These are phyloP conservation scores for Yamadazyma sp. DNA, from an alignment of 1,139 yeast genomes.

Conservation along the genomic window DNA sequence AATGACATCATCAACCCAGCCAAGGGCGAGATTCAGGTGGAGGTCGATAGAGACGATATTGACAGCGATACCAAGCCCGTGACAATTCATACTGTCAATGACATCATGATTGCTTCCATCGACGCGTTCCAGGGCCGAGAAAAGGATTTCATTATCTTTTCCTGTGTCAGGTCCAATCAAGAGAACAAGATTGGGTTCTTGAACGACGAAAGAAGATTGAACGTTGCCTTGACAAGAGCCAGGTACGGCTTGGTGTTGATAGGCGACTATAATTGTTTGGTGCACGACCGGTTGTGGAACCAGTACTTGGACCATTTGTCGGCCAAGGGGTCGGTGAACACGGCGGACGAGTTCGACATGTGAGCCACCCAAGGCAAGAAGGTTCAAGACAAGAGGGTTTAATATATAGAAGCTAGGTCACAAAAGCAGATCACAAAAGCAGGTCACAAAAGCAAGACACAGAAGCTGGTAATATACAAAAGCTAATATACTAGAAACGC, in stretches of 20 bases:
- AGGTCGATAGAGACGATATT: constrained; percentile 57
- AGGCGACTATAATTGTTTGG: constrained; percentile 56
- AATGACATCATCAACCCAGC: constrained; percentile 59
- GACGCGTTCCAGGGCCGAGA: constrained; percentile 73
- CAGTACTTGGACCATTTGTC: constrained; percentile 46
- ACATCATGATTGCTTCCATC: constrained; percentile 66
- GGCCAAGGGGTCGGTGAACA: constrained; percentile 17
- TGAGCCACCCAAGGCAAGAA: background rate
- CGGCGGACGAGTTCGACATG: constrained; percentile 9
- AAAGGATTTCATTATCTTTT: constrained; percentile 56
- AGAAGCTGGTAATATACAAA: no score
- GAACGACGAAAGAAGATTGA: constrained; percentile 55
- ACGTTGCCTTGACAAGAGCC: constrained; percentile 67
- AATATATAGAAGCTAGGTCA: no score
- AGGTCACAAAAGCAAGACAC: no score
- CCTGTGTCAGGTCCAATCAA: constrained; percentile 59
- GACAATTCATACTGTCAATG: constrained; percentile 62
- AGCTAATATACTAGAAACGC: no score
- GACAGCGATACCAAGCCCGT: constrained; percentile 49
- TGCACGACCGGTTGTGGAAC: constrained; percentile 54
- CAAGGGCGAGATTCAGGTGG: constrained; percentile 46
- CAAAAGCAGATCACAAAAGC: no score
- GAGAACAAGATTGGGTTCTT: constrained; percentile 57
- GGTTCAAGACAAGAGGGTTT: no score
- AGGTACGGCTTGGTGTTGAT: constrained; percentile 54